Base-by-base conservation (phyloP, 2,329 filamentous ascomycete genomes). In the Alternaria sp. region DNA sequence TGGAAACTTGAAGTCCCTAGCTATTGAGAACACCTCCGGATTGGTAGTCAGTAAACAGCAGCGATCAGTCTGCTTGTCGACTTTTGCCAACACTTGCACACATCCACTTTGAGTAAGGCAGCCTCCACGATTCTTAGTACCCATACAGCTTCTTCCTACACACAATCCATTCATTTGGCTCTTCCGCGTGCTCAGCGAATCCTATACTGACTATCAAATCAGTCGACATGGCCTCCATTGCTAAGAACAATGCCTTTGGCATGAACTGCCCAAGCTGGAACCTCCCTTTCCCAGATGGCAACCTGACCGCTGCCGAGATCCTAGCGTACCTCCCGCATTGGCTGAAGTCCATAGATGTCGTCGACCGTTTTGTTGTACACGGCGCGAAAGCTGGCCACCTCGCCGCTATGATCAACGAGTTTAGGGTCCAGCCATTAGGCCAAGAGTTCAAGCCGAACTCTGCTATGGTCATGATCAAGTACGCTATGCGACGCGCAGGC, bases 261-360 rank as follows among this genome's bases (percentile, higher is more conserved):
- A 28, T 32, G 2, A 55, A 59, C 14, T 58, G 60, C 25, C 67
- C 69, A 3, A 69, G 66, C 36, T 69, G 66, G 65, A 69, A 71
- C 32, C 46, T 72, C 4, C 40, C 63, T 1, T 75, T 75, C 30
- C 73, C 72, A 8, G 18, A 45, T 7, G 70, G 63, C 40, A 74
- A 75, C 36, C 16, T 75, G 30, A 75, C 74, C 2, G 68, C 67
- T 0, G 61, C 65, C 1, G 74, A 77, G 44, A 59, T 75, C 9
- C 27, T 73, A 1, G 63, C 66, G 0, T 75, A 75, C 30, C 49
- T 71, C 5, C 74, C 74, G 2, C 61, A 71, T 6, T 72, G 66
- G 63, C 61, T 75, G 34, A 71, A 73, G 49, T 70, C 64, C 1
- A 38, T 64, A 22, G 69, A 74, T 46, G 68, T 76, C 0, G 59